These are phyloP conservation scores for Halophytophthora batemanensis DNA, from an alignment of 352 stramenopile genomes.

Conservation along the genomic window DNA sequence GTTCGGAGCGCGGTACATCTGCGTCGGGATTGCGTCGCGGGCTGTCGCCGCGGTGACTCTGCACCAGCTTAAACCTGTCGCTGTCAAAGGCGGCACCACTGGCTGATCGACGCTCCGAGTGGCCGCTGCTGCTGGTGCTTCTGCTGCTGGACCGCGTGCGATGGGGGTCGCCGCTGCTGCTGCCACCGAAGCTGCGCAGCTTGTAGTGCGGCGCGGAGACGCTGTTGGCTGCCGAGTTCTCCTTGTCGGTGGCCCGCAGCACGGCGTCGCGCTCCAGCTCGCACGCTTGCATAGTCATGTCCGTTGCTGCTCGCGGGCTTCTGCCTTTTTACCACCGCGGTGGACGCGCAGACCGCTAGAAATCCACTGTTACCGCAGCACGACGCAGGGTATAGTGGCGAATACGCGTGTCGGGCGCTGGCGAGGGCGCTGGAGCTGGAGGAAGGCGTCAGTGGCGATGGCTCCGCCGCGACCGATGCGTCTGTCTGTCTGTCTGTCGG, in stretches of 20 bases:
- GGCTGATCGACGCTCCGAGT: conserved; percentile 4
- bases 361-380: too few relatives aligned
- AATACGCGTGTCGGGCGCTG: too few relatives aligned
- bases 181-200: background rate
- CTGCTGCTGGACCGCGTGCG: background rate
- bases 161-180: background rate
- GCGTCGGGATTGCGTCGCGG: conserved; percentile 6
- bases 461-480: too few relatives aligned
- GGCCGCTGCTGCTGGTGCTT: conserved; percentile 9
- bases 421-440: too few relatives aligned
- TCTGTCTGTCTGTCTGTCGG: too few relatives aligned
- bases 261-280: conserved; percentile 16
- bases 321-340: too few relatives aligned
- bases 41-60: conserved; percentile 21
- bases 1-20: background rate
- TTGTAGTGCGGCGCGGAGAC: conserved; percentile 8
- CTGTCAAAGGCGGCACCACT: conserved; percentile 23
- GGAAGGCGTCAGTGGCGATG: too few relatives aligned
- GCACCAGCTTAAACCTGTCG: conserved; percentile 34
- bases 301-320: background rate
- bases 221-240: conserved; percentile 15
- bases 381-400: too few relatives aligned
- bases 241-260: conserved; percentile 16
- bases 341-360: too few relatives aligned
- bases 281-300: conserved; percentile 32